These are phyloP conservation scores for Turnera subulata DNA, from an alignment of 345 rosid species.

Conservation along the genomic window DNA sequence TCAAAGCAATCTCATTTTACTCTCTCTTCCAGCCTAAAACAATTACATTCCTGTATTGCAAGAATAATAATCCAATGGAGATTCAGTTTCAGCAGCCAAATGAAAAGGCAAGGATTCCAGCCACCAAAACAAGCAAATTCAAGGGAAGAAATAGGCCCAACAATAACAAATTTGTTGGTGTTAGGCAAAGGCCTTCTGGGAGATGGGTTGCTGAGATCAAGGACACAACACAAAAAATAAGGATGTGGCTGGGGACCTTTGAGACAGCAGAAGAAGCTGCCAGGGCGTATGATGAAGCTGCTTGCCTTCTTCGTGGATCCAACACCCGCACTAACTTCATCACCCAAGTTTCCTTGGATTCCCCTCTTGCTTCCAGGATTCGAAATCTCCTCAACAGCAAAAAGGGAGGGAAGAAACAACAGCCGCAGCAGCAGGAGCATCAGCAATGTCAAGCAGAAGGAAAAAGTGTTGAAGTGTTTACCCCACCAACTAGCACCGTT, in stretches of 20 bases:
- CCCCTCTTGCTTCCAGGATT: conserved; percentile 65
- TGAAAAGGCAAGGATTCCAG: not conserved
- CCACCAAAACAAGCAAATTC: conserved; percentile 32
- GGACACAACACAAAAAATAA: conserved; percentile 67
- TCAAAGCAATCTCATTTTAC: not conserved
- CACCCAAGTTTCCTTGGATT: conserved; percentile 47
- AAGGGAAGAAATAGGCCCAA: conserved; percentile 29
- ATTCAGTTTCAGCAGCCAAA: conserved; percentile 38
- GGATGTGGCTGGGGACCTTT: conserved; percentile 82
- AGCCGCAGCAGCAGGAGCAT: not conserved
- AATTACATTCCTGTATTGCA: no score
- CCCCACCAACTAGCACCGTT: conserved; percentile 9
- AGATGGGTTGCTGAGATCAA: conserved; percentile 84
- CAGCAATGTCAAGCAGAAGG: no score
- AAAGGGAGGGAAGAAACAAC: conserved; percentile 24
- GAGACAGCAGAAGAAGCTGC: conserved; percentile 80
- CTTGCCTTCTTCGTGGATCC: conserved; percentile 73
- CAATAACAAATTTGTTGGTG: conserved; percentile 48
- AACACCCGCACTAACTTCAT: conserved; percentile 71
- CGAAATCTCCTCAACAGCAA: conserved; percentile 48
- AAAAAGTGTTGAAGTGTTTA: conserved; percentile 6
- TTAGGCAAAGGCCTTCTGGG: conserved; percentile 77
- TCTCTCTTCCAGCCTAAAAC: no score
- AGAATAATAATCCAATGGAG: conserved; percentile 49
- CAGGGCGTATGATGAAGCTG: conserved; percentile 71